These are phyloP conservation scores for Phialocephala sp. DNA, from an alignment of 2,329 filamentous ascomycete species.

Conservation along the genomic window DNA sequence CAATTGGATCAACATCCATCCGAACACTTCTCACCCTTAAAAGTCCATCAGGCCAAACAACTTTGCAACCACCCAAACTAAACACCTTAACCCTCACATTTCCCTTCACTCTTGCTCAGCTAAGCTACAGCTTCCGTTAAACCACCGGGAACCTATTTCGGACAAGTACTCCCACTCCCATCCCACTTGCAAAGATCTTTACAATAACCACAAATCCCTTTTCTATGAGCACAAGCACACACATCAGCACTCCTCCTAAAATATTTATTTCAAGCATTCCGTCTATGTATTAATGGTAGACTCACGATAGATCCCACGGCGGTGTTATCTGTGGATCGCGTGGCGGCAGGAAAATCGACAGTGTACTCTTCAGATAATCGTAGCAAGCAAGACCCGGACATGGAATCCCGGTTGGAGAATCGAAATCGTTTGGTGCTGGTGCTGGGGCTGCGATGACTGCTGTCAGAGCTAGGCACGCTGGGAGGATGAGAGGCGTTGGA, in stretches of 20 bases:
- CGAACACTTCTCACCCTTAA: too few species aligned
- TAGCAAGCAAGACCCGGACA: slow-evolving; percentile 2
- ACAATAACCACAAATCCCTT: slow-evolving; percentile 8
- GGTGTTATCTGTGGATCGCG: background rate
- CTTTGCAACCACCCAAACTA: too few species aligned
- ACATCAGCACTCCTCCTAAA: background rate
- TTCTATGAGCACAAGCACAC: background rate
- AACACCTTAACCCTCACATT: too few species aligned
- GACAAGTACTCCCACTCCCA: slow-evolving; percentile 8
- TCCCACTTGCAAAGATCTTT: slow-evolving; percentile 10
- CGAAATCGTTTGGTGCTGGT: background rate
- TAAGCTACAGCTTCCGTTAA: too few species aligned
- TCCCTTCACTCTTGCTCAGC: too few species aligned
- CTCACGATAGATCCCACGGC: background rate
- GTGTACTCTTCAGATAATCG: background rate
- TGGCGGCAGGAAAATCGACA: background rate
- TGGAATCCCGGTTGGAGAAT: background rate
- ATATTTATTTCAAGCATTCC: background rate
- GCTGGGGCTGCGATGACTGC: background rate
- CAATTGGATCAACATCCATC: too few species aligned
- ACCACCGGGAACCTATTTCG: background rate
- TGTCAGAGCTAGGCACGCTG: background rate
- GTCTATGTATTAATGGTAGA: background rate
- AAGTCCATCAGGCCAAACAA: too few species aligned
- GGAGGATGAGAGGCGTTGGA: background rate